phyloP scores from a whole-genome alignment of 2,329 filamentous ascomycete genomes.

The Periglandula ipomoeae region DNA sequence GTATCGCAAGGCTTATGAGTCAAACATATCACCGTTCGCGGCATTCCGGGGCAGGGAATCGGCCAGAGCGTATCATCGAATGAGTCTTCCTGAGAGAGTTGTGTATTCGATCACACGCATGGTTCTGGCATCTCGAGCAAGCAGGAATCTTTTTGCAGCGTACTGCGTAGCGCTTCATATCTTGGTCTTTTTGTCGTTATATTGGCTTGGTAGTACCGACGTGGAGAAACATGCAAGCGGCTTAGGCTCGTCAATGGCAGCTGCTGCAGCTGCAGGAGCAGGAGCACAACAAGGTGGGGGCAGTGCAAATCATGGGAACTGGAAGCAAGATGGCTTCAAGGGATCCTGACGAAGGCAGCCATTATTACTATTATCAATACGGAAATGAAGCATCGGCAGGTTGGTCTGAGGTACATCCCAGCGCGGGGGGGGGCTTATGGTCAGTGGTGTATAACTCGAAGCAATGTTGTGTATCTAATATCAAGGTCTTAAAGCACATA shows the following conservation, averaged over 20 bases:
- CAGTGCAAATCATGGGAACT: slow-evolving; percentile 39
- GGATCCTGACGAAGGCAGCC: slow-evolving; percentile 22
- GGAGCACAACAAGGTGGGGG: slow-evolving; percentile 12
- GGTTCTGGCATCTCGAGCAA: slow-evolving; percentile 81
- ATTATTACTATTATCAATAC: background rate
- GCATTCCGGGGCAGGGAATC: slow-evolving; percentile 93
- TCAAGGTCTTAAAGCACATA: background rate
- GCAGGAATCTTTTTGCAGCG: slow-evolving; percentile 84
- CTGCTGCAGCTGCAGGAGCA: slow-evolving; percentile 32
- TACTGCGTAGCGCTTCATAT: slow-evolving; percentile 88
- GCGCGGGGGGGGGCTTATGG: too few species aligned
- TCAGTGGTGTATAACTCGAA: too few species aligned
- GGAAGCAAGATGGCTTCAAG: slow-evolving; percentile 55
- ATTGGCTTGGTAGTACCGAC: slow-evolving; percentile 67
- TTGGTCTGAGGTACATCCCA: background rate
- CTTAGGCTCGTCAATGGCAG: slow-evolving; percentile 39
- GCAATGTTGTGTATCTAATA: too few species aligned
- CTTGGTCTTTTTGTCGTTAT: slow-evolving; percentile 78
- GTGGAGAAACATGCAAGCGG: slow-evolving; percentile 52
- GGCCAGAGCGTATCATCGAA: slow-evolving; percentile 79
- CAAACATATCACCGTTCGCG: slow-evolving; percentile 90
- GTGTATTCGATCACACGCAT: slow-evolving; percentile 87
- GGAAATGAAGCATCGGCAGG: background rate
- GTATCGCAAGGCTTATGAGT: slow-evolving; percentile 89
- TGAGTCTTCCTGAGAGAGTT: slow-evolving; percentile 83